Base-by-base conservation (phyloP, 1,139 yeast species). In the Debaryomyces coudertii region DNA sequence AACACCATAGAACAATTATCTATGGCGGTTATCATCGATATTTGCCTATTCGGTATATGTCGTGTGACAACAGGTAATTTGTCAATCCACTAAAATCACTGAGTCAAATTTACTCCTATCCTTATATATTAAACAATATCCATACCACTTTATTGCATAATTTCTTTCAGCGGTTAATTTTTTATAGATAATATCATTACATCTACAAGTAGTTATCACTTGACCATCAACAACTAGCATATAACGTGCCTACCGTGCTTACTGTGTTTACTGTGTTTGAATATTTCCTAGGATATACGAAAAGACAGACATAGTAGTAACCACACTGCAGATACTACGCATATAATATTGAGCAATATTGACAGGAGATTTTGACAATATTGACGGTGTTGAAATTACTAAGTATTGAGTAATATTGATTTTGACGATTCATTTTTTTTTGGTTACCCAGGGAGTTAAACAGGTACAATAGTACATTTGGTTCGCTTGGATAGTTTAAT, bases 41-140 rank as follows among this genome's bases (percentile, higher is more conserved):
- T 14, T 38, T 38, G 11, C 41, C 41, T 28, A 16, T 9, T 38
- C 28, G 14, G 34, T 16, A 15, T 3, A 29, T 16, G 41, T 38
- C 41, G 41, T 38, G 41, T 38, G 41, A 38, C 18, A 16, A n/a
- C 15, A 24, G 34, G 33, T 38, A 25, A 28, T 38, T 38, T 38
- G 25, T 14, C 27, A 18, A 23, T 16, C 33, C 29, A 25, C 41
- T 38, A 20, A 18, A 28, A 28, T 29, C 41, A 28, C 35, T 38
- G 41, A 38, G 33, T 36, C 40, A 36, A 25, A 28, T 29, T 31
- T 38, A 28, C 41, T 28, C 41, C 41, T 38, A 36, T 36, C 28
- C 18, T 16, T 36, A 38, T 38, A 38, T 38, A 38, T 27, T 5
- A 28, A n/a, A 29, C 12, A 16, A 38, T 25, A 36, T 28, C 41